A percentile compares a stretch with the other conserved stretches of the same genome.
These are phyloP conservation scores for Chaetomium tenue DNA, from an alignment of 495 filamentous ascomycete species.

Conservation along the genomic window DNA sequence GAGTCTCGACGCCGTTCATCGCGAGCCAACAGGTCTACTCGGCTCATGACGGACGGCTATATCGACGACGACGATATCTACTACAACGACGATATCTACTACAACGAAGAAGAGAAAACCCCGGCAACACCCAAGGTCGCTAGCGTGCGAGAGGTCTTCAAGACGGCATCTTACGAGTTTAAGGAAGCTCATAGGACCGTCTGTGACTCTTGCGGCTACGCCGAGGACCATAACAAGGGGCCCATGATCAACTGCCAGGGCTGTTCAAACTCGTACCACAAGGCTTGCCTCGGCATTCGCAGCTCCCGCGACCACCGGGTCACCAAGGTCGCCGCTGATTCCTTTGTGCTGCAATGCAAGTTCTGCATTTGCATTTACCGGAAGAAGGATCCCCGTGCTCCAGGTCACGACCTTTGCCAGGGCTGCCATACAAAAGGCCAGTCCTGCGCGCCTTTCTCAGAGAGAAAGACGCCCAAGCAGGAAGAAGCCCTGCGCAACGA, in stretches of 20 bases:
- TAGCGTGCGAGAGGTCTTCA: slow-evolving; percentile 68
- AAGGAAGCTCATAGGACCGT: slow-evolving; percentile 59
- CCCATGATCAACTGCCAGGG: slow-evolving; percentile 84
- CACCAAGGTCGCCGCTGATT: slow-evolving; percentile 75
- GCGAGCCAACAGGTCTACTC: slow-evolving; percentile 45
- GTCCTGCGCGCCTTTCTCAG: slow-evolving; percentile 66
- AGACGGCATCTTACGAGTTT: slow-evolving; percentile 59
- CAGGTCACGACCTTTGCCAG: slow-evolving; percentile 68
- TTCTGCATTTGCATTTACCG: slow-evolving; percentile 68
- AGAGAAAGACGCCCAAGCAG: slow-evolving; percentile 66
- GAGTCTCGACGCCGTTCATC: slow-evolving; percentile 54
- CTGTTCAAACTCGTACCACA: slow-evolving; percentile 80
- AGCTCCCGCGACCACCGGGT: slow-evolving; percentile 78
- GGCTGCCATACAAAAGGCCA: slow-evolving; percentile 59
- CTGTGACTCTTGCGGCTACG: slow-evolving; percentile 71
- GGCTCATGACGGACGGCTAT: slow-evolving; percentile 62
- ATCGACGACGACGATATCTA: slow-evolving; percentile 53
- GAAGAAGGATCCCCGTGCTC: slow-evolving; percentile 65
- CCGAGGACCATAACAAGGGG: slow-evolving; percentile 56
- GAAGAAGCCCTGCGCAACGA: slow-evolving; percentile 77
- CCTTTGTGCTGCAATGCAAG: slow-evolving; percentile 87
- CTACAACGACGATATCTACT: slow-evolving; percentile 50
- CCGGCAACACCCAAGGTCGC: slow-evolving; percentile 49
- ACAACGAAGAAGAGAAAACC: slow-evolving; percentile 60
- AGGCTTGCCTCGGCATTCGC: slow-evolving; percentile 73